Evolutionary conservation across 2,329 filamentous ascomycete genomes (phyloP), one percentile per base, ranked within the genome.

Genomic region (Talaromyces verruculosus): DNA sequence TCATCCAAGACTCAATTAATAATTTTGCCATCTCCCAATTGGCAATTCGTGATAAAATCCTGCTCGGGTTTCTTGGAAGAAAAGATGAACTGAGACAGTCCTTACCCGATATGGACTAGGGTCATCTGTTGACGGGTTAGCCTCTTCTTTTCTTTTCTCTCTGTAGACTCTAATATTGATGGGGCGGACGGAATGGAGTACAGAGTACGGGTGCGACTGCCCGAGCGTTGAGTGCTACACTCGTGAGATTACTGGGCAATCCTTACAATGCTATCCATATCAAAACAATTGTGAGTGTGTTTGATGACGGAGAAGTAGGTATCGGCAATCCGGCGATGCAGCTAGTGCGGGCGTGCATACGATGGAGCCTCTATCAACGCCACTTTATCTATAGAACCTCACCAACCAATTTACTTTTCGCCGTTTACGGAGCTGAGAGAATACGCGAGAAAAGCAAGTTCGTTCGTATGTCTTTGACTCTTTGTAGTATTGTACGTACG

Each of bases 281-380:
- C 11, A 51, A 51, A 4, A 0, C 1, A 13, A 25, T n/a, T 41
- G 13, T 41, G 6, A 43, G 15, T 6, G 1, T 11, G 13, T 51
- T 28, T 25, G 45, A 35, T 25, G n/a, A 33, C 49, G 30, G 30
- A 33, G 7, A 10, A 25, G 7, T 7, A 55, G 35, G 25, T n/a
- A 28, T 35, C 28, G 51, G n/a, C 30, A 33, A 35, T 10, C 51
- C 51, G 22, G 30, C 28, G 19, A 60, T 60, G 33, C 57, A 59
- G 30, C 57, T 59, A 37, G 57, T 35, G 7, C 53, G n/a, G 53
- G 15, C 28, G 49, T n/a, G 55, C 35, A 30, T 43, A n/a, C 53
- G 25, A 59, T 60, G 57, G 57, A 60, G 57, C 57, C 57, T 60
- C 57, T 60, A 60, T 60, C 57, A 45, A 60, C 57, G 57, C 57